Percentiles rank a stretch among this genome's conserved stretches.
phyloP scores from a whole-genome alignment of 805 yeast genomes.

The Naumovozyma baii region DNA sequence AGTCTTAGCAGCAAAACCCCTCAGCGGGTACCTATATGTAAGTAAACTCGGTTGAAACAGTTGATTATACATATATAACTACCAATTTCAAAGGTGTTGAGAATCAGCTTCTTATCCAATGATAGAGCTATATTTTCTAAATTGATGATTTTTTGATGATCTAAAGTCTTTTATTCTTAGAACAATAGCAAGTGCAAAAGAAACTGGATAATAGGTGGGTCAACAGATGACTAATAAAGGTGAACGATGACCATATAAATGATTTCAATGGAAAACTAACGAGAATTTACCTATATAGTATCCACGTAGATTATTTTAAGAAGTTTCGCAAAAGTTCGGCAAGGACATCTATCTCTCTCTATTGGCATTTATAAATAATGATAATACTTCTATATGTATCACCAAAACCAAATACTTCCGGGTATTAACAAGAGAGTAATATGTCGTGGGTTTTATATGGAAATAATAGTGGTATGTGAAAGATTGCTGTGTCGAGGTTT shows the following conservation, averaged over 20 bases:
- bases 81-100: neutral
- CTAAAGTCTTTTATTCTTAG: too few species aligned
- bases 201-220: neutral
- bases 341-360: slow-evolving; percentile 32
- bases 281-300: neutral
- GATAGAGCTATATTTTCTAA: neutral
- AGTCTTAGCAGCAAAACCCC: neutral
- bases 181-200: too few species aligned
- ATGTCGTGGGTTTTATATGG: slow-evolving; percentile 53
- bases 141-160: too few species aligned
- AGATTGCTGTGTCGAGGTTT: slow-evolving; percentile 55
- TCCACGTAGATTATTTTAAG: neutral
- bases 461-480: slow-evolving; percentile 56
- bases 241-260: too few species aligned
- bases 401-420: slow-evolving; percentile 45
- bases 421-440: slow-evolving; percentile 29
- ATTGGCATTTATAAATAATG: too few species aligned
- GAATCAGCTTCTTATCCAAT: neutral
- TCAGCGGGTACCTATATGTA: neutral
- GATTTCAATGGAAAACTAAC: neutral
- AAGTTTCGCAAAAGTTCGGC: neutral
- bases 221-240: neutral
- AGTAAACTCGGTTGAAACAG: neutral
- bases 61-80: neutral
- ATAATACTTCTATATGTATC: slow-evolving; percentile 74